Conservation (phyloP, 1,284 basidiomycete species). For the Ustanciosporium gigantosporum region DNA sequence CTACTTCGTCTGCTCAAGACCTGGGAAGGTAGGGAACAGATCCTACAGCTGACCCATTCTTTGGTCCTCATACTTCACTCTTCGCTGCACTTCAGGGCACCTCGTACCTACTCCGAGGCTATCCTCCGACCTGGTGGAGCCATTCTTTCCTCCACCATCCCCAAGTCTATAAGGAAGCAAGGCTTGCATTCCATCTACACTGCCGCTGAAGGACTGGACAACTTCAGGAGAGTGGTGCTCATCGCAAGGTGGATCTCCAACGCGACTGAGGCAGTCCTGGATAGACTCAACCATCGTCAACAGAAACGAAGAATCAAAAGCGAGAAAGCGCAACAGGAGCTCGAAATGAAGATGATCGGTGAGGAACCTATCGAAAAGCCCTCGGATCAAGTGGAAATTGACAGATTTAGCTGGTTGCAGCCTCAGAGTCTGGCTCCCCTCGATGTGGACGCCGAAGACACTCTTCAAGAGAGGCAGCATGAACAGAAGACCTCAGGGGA, state of each 20-base stretch:
- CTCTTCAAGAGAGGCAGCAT: no score
- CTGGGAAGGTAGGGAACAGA: slow-evolving; percentile 29
- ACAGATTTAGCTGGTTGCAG: slow-evolving; percentile 11
- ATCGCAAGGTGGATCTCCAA: slow-evolving; percentile 29
- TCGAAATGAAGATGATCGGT: no score
- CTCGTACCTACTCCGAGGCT: slow-evolving; percentile 10
- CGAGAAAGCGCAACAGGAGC: slow-evolving; percentile 2
- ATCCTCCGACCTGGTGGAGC: slow-evolving; percentile 15
- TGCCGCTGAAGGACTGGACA: slow-evolving; percentile 28
- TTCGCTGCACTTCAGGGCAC: slow-evolving; percentile 14
- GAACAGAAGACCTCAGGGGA: no score
- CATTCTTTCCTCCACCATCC: slow-evolving; percentile 13
- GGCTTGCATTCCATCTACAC: slow-evolving; percentile 40
- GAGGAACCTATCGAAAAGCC: slow-evolving; percentile 10
- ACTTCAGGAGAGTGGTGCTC: slow-evolving; percentile 27
- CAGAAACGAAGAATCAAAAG: neutral
- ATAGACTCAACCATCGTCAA: slow-evolving; percentile 1
- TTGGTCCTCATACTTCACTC: slow-evolving; percentile 31
- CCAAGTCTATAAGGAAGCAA: slow-evolving; percentile 12
- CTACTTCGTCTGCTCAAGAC: slow-evolving; percentile 24
- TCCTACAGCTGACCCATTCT: slow-evolving; percentile 28
- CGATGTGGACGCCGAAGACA: slow-evolving; percentile 1
- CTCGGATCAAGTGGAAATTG: slow-evolving; percentile 5
- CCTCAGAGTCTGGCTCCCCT: slow-evolving; percentile 14
- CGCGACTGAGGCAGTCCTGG: slow-evolving; percentile 27